Conservation (phyloP, 2,329 filamentous ascomycete species). For the Geosmithia flava region DNA sequence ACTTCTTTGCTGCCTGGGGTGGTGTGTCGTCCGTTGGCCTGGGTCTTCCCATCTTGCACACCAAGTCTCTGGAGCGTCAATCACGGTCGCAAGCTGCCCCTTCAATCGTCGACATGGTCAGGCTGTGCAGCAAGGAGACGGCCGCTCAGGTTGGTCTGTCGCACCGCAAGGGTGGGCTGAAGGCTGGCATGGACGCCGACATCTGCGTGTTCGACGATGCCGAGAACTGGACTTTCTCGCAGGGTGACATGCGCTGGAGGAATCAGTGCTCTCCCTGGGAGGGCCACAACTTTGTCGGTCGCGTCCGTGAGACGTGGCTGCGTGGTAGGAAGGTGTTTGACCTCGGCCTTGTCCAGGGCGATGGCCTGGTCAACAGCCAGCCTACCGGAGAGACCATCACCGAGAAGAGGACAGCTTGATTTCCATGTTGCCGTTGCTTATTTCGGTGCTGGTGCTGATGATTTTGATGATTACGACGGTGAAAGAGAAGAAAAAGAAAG, state of each 20-base stretch:
- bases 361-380: slow-evolving; percentile 21
- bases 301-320: slow-evolving; percentile 78
- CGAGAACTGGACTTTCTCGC: slow-evolving; percentile 61
- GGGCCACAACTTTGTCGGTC: slow-evolving; percentile 62
- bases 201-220: slow-evolving; percentile 84
- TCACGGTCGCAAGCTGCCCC: slow-evolving; percentile 29
- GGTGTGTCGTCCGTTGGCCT: slow-evolving; percentile 91
- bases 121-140: slow-evolving; percentile 77
- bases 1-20: slow-evolving; percentile 95
- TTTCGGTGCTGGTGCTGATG: too few relatives aligned
- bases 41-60: slow-evolving; percentile 83
- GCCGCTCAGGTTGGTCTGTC: slow-evolving; percentile 78
- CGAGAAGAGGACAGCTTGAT: slow-evolving; percentile 40
- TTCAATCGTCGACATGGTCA: slow-evolving; percentile 65
- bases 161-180: slow-evolving; percentile 63
- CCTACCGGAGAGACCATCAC: slow-evolving; percentile 44
- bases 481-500: background rate
- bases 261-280: slow-evolving; percentile 91
- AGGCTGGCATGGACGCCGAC: slow-evolving; percentile 76
- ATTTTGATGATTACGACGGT: background rate
- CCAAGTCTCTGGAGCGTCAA: slow-evolving; percentile 53
- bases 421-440: background rate
- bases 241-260: slow-evolving; percentile 81
- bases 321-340: slow-evolving; percentile 65
- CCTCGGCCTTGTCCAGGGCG: slow-evolving; percentile 51